Percentiles rank a stretch among this genome's conserved stretches.
Evolutionary conservation across 2,329 filamentous ascomycete species (phyloP).

Genomic region (Botrytis pseudocinerea): DNA sequence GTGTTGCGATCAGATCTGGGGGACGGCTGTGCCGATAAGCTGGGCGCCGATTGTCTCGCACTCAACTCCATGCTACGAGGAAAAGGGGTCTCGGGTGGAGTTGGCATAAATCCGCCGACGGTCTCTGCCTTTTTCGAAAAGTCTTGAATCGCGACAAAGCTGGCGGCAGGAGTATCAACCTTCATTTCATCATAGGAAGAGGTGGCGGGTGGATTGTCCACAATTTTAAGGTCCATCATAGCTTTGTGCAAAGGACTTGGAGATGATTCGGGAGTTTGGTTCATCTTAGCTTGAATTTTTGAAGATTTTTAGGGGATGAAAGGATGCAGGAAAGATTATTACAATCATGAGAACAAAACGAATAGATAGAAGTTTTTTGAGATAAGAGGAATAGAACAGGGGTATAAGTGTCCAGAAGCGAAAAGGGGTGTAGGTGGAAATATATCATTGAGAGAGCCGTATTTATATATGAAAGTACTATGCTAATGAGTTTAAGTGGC

Average conservation of each 20-base stretch:
- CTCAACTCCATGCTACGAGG: not conserved
- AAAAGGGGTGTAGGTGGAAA: not conserved
- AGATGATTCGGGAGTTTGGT: not conserved
- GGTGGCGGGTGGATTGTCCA: not conserved
- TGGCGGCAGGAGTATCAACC: not conserved
- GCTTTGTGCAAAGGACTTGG: not conserved
- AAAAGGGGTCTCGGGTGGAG: not conserved
- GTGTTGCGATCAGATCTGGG: not conserved
- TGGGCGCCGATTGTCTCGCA: not conserved
- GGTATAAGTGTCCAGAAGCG: not conserved
- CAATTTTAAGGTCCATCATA: rapidly evolving
- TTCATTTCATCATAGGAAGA: not conserved
- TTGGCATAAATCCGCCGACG: not conserved
- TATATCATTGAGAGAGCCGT: too few relatives aligned
- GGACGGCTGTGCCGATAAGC: not conserved
- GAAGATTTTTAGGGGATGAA: not conserved
- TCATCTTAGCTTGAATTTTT: not conserved
- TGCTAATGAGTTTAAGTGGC: not conserved
- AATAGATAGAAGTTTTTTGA: not conserved
- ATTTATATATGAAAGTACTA: not conserved
- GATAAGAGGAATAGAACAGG: not conserved
- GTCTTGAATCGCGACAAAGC: not conserved
- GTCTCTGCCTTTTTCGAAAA: not conserved
- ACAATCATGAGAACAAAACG: not conserved
- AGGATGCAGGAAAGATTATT: not conserved